These are phyloP conservation scores for Ensete glaucum DNA, from an alignment of 176 grass and related monocot species.

Conservation along the genomic window DNA sequence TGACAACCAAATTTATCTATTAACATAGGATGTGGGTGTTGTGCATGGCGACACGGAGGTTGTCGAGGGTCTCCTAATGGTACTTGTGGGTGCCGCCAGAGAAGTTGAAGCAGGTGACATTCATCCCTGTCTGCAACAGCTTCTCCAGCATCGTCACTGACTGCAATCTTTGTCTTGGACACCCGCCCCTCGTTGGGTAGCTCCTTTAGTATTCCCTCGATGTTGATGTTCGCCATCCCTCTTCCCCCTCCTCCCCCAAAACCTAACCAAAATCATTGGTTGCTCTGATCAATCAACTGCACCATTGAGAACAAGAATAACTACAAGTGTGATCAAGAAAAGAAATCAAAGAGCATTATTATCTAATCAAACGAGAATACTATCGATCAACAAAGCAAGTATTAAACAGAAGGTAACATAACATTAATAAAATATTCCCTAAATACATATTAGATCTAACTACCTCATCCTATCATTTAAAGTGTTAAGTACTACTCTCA, in stretches of 20 bases:
- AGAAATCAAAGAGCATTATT: not conserved
- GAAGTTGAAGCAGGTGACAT: not conserved
- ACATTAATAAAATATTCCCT: too few species aligned
- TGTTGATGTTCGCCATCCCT: not conserved
- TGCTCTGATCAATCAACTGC: not conserved
- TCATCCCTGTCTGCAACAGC: not conserved
- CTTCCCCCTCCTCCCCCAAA: not conserved
- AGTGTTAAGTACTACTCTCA: too few species aligned
- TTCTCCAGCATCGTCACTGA: slow-evolving; percentile 8
- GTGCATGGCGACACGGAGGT: not conserved
- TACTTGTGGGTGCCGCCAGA: not conserved
- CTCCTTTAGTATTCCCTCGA: not conserved
- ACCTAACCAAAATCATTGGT: not conserved
- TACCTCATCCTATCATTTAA: too few species aligned
- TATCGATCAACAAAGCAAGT: too few species aligned
- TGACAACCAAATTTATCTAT: too few species aligned
- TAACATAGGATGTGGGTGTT: not conserved
- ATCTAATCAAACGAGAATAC: too few species aligned
- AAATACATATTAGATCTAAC: too few species aligned
- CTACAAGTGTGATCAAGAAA: not conserved
- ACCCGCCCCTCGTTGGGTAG: not conserved
- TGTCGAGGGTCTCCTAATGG: slow-evolving; percentile 1
- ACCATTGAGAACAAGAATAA: not conserved
- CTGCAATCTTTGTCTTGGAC: not conserved
- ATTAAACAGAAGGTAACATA: too few species aligned